Base-by-base conservation (phyloP, 106 monocot genomes). In the Agapanthus africanus region DNA sequence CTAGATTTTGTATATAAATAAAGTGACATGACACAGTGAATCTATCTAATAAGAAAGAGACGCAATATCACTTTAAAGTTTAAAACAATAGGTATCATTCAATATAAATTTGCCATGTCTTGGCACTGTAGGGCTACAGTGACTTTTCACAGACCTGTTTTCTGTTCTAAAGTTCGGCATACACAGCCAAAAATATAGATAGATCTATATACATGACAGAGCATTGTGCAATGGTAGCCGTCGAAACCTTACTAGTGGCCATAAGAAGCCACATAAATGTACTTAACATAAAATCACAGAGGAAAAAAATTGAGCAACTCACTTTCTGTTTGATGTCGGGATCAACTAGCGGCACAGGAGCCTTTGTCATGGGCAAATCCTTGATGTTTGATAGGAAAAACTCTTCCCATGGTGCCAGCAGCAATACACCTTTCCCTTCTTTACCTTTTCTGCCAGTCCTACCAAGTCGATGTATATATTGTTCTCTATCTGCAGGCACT, bases 361-460 rank as follows among this genome's bases (percentile, higher is more conserved):
- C 73, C 65, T 87, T 79, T 40, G 74, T 54, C 26, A 91, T 73
- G 49, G 91, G 86, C 69, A 91, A 79, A 44, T 91, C 87, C 52
- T 84, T 79, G 65, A 91, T 70, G 61, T 59, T 82, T 66, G 63
- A 39, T 21, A 91, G 63, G 71, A 87, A 91, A 79, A 77, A 87
- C 7, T 81, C 81, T 71, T 91, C 91, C 91, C 91, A 87, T 70
- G 87, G 91, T 76, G 91, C 87, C 71, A 91, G 65, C 35, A 91
- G 57, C 70, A 91, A 60, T 50, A 91, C 71, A 47, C 91, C 87
- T 54, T 73, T 68, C 62, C 91, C 91, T 70, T 79, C 87, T 40
- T 86, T 87, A 34, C 91, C 91, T 81, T 84, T 81, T 66, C 91
- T 71, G 37, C 91, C 91, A 70, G 87, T 91, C 81, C 87, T 87